Evolutionary conservation across 2,329 filamentous ascomycete species (phyloP), one percentile per base, ranked within the genome.

Genomic region (Diplodia seriata): DNA sequence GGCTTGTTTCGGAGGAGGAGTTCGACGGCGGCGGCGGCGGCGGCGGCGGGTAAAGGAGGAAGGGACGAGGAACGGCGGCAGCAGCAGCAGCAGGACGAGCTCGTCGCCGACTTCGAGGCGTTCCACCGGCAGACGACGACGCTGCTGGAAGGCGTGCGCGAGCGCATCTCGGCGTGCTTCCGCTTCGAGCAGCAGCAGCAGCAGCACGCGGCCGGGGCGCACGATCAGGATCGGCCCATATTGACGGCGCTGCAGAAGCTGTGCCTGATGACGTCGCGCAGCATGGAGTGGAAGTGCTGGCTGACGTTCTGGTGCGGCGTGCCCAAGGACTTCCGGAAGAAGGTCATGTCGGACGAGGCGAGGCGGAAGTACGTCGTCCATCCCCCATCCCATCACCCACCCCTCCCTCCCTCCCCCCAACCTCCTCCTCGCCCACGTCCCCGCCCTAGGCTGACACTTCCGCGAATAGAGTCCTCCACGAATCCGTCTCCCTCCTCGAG

Each of bases 1-100:
- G 11, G n/a, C 8, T 18, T 5, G 18, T 56, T 56, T 29, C 31
- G 51, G 23, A 15, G 15, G 23, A 29, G 4, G 12, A 3, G 1
- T n/a, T n/a, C n/a, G n/a, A n/a, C n/a, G n/a, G n/a, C n/a, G n/a
- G n/a, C n/a, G 43, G 15, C 15, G 43, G 18, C 6, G 40, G 1
- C 5, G 43, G 43, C 1, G 43, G 43, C 38, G 38, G 40, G 23
- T 2, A 23, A 23, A 23, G 23, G 40, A 43, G 40, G 78, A 77
- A 67, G 74, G 73, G 26, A 3, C 8, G 49, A 26, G 5, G 9
- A 4, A 8, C 20, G 12, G 12, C 2, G 5, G 2, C 31, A 31
- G 31, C 31, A 31, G 31, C 31, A 31, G 31, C 31, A 4, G 31
- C 31, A 31, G 54, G 31, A 20, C 18, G 26, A 36, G 3, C 15